Evolutionary conservation across 352 stramenopile genomes (phyloP).

Genomic region (Globisporangium recalcitrans): DNA sequence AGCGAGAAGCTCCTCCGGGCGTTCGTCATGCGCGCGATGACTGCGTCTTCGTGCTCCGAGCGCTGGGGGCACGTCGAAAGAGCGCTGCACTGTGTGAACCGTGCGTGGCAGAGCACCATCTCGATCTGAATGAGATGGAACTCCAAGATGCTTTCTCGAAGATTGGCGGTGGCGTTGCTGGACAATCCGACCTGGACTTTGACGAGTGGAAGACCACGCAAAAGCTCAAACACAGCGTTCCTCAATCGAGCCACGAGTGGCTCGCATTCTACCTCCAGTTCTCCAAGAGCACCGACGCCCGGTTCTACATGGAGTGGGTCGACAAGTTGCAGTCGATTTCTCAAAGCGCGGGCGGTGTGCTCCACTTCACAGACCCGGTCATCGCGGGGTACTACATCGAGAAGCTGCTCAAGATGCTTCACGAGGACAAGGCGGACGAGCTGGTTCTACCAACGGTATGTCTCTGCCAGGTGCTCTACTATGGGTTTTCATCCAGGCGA

Average conservation of each 20-base stretch:
- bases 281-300: slow-evolving; percentile 27
- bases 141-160: slow-evolving; percentile 31
- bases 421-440: slow-evolving; percentile 23
- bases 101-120: slow-evolving; percentile 49
- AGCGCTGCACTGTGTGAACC: slow-evolving; percentile 40
- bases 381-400: slow-evolving; percentile 46
- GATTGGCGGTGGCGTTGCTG: slow-evolving; percentile 5
- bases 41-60: slow-evolving; percentile 24
- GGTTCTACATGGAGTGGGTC: slow-evolving; percentile 53
- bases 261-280: slow-evolving; percentile 42
- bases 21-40: slow-evolving; percentile 41
- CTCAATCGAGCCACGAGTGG: slow-evolving; percentile 31
- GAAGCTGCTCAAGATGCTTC: slow-evolving; percentile 35
- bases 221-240: slow-evolving; percentile 21
- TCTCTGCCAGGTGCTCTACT: slow-evolving; percentile 50
- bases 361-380: slow-evolving; percentile 42
- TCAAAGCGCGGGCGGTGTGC: slow-evolving; percentile 4
- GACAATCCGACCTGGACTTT: slow-evolving; percentile 29
- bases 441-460: slow-evolving; percentile 38
- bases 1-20: slow-evolving; percentile 53
- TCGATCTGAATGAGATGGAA: slow-evolving; percentile 36
- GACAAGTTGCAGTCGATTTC: slow-evolving; percentile 23
- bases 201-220: slow-evolving; percentile 51
- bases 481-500: slow-evolving; percentile 27
- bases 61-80: slow-evolving; percentile 28